Evolutionary conservation across 352 stramenopile genomes (phyloP).

Genomic region (Albugo candida): DNA sequence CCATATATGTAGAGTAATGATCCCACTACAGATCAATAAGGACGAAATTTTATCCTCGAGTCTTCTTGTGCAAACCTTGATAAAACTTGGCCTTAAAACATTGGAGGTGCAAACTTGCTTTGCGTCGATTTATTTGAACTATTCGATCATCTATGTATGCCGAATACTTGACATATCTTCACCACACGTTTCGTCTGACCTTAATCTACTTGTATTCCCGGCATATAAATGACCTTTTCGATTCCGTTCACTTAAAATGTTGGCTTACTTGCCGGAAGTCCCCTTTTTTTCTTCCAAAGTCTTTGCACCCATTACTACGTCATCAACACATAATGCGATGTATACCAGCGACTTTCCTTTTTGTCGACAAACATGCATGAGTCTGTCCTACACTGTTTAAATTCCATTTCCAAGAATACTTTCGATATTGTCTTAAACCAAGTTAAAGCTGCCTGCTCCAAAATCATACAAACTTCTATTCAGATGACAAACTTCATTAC

Average conservation of each 20-base stretch:
- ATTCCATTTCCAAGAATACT: too few species aligned
- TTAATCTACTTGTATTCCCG: too few species aligned
- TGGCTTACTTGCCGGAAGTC: background rate
- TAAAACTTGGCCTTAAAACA: too few species aligned
- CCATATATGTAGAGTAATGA: background rate
- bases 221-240: too few species aligned
- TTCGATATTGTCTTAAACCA: slow-evolving; percentile 2
- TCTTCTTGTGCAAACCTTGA: background rate
- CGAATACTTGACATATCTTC: too few species aligned
- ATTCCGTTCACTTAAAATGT: too few species aligned
- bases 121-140: too few species aligned
- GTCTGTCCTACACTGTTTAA: background rate
- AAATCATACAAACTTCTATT: slow-evolving; percentile 7
- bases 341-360: too few species aligned
- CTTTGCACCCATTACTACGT: slow-evolving; percentile 4
- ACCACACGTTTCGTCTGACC: too few species aligned
- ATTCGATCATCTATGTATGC: too few species aligned
- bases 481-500: background rate
- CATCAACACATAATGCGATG: slow-evolving; percentile 5
- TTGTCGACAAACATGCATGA: slow-evolving; percentile 6
- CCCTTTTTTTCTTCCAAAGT: background rate
- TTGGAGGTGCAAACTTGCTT: too few species aligned
- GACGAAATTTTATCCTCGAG: background rate
- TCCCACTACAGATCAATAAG: background rate
- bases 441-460: slow-evolving; percentile 11